Conservation (phyloP, 148 eudicot genomes). For the Rhododendron mucronatum region DNA sequence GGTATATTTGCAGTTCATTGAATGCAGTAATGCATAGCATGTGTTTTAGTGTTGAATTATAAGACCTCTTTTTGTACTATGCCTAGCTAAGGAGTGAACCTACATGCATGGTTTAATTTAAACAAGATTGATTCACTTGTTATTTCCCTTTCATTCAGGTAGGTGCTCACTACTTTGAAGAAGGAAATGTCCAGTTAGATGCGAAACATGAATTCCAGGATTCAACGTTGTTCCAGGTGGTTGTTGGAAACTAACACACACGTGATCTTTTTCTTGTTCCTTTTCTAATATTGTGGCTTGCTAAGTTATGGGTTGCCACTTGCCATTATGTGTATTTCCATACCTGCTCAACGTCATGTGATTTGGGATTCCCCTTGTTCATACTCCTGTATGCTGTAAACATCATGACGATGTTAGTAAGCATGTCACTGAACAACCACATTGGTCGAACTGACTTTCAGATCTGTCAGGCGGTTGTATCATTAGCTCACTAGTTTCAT, state of each 20-base stretch:
- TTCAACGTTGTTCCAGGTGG: slow-evolving; percentile 85
- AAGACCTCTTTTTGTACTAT: neutral
- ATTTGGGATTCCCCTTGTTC: neutral
- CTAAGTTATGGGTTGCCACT: neutral
- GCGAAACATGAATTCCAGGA: slow-evolving; percentile 85
- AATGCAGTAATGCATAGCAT: neutral
- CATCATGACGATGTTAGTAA: neutral
- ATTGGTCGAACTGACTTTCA: neutral
- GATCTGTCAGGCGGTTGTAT: neutral
- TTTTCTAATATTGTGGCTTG: neutral
- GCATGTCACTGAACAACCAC: neutral
- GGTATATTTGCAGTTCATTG: slow-evolving; percentile 32
- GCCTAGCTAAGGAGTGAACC: neutral
- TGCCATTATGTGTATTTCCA: neutral
- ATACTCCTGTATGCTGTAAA: neutral
- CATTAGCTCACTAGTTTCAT: neutral
- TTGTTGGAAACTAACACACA: neutral
- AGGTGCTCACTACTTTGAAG: slow-evolving; percentile 95
- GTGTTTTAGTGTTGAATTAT: neutral
- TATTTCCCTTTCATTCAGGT: slow-evolving; percentile 46
- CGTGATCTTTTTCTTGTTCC: neutral
- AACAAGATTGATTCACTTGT: neutral
- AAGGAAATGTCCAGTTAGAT: slow-evolving; percentile 98
- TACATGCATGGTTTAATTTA: neutral
- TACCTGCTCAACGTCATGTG: neutral